phyloP scores from a whole-genome alignment of 257 asterid genomes.

The Ilex asprella region DNA sequence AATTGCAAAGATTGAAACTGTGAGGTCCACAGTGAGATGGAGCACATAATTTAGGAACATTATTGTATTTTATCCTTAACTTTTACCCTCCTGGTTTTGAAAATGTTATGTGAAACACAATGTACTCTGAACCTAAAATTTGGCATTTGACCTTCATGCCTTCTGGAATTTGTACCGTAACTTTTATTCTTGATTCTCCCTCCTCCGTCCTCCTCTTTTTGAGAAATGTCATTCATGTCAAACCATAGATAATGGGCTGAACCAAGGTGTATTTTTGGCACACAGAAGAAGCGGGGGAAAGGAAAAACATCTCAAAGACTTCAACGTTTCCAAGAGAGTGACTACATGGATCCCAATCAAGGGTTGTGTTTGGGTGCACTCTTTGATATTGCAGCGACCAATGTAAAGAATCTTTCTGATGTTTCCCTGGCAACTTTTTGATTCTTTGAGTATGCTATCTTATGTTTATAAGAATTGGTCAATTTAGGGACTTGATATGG shows the following conservation, averaged over 20 bases:
- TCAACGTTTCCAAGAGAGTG: constrained; percentile 72
- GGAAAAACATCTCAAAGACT: constrained; percentile 46
- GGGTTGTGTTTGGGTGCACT: constrained; percentile 92
- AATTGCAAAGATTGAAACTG: no score
- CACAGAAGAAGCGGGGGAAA: constrained; percentile 72
- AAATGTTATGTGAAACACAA: background rate
- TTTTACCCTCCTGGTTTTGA: background rate
- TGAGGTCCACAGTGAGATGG: no score
- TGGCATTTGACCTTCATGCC: background rate
- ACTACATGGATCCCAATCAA: constrained; percentile 93
- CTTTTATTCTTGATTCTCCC: no score
- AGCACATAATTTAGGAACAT: no score
- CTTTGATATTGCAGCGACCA: constrained; percentile 95
- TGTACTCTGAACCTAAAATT: background rate
- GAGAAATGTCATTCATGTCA: background rate
- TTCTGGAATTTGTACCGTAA: background rate
- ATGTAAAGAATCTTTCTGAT: constrained; percentile 37
- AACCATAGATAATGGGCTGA: background rate
- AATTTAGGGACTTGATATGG: constrained; percentile 72
- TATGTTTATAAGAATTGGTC: constrained; percentile 12
- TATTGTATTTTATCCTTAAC: no score
- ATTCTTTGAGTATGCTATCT: background rate
- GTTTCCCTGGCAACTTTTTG: constrained; percentile 6
- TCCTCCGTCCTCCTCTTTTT: no score
- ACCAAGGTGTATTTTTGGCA: constrained; percentile 7